phyloP scores from a whole-genome alignment of 2,329 filamentous ascomycete species.

The Microsporum audouinii region DNA sequence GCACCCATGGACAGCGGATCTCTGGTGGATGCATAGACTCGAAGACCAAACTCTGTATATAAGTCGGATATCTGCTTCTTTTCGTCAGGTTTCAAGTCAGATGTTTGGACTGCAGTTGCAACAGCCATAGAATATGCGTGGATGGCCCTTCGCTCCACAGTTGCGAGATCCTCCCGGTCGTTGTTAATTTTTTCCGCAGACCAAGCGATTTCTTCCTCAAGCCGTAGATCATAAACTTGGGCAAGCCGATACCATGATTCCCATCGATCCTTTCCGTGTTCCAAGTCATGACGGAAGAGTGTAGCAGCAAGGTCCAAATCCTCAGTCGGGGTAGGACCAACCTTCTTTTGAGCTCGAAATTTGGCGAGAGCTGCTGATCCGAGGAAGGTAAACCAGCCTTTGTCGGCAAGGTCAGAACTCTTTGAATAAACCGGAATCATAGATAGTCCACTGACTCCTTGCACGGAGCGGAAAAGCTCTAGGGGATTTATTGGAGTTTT shows the following conservation, averaged over 20 bases:
- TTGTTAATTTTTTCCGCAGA: constrained; percentile 85
- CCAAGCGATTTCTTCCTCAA: constrained; percentile 82
- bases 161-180: constrained; percentile 60
- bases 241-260: constrained; percentile 83
- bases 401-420: constrained; percentile 56
- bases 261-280: constrained; percentile 72
- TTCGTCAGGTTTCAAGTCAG: constrained; percentile 44
- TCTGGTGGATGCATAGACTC: constrained; percentile 57
- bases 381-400: constrained; percentile 85
- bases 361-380: constrained; percentile 81
- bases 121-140: constrained; percentile 68
- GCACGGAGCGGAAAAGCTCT: constrained; percentile 66
- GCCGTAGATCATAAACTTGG: constrained; percentile 75
- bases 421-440: constrained; percentile 60
- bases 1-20: constrained; percentile 58
- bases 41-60: constrained; percentile 56
- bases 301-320: constrained; percentile 72
- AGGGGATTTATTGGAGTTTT: constrained; percentile 75
- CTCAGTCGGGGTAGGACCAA: constrained; percentile 67
- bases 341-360: constrained; percentile 67
- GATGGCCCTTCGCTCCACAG: constrained; percentile 66
- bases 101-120: constrained; percentile 47
- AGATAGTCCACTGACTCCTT: constrained; percentile 63
- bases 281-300: constrained; percentile 69
- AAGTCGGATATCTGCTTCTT: constrained; percentile 51